phyloP scores from a whole-genome alignment of 176 grass and related monocot species.

The Tillandsia fasciculata region DNA sequence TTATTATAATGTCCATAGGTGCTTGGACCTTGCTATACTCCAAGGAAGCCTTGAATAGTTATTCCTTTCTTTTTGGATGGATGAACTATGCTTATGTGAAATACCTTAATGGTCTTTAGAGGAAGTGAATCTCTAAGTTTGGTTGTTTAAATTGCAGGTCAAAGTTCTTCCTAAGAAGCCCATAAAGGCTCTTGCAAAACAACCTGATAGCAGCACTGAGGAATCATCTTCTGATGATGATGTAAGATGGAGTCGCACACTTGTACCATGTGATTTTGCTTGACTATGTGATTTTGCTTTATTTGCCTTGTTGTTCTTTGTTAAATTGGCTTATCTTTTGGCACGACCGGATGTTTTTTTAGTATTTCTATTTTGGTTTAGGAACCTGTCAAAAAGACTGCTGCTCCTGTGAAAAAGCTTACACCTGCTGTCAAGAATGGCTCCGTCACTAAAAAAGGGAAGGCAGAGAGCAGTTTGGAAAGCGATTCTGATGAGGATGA shows the following conservation, averaged over 20 bases:
- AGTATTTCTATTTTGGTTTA: conserved; percentile 14
- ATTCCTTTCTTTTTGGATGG: too few relatives aligned
- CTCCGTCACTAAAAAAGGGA: conserved; percentile 28
- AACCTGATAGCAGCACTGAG: conserved; percentile 46
- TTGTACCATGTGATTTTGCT: neutral
- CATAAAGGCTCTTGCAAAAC: conserved; percentile 27
- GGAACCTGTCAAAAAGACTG: conserved; percentile 52
- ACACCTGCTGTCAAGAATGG: conserved; percentile 15
- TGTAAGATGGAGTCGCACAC: conserved; percentile 21
- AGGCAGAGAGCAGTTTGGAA: conserved; percentile 35
- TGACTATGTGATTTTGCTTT: neutral
- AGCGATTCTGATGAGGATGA: conserved; percentile 31
- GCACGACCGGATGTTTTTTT: neutral
- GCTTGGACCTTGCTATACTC: too few relatives aligned
- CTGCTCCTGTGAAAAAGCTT: conserved; percentile 18
- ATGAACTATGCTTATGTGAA: too few relatives aligned
- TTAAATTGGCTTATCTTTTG: neutral
- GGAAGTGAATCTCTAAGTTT: neutral
- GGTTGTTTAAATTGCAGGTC: conserved; percentile 22
- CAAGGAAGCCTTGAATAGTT: too few relatives aligned
- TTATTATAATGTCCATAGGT: neutral
- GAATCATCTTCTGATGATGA: conserved; percentile 67
- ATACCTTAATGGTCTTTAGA: too few relatives aligned
- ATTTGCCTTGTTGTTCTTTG: too few relatives aligned
- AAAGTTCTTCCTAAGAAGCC: conserved; percentile 50